Base-by-base conservation (phyloP, 2,329 filamentous ascomycete species). In the Monilinia fructigena region DNA sequence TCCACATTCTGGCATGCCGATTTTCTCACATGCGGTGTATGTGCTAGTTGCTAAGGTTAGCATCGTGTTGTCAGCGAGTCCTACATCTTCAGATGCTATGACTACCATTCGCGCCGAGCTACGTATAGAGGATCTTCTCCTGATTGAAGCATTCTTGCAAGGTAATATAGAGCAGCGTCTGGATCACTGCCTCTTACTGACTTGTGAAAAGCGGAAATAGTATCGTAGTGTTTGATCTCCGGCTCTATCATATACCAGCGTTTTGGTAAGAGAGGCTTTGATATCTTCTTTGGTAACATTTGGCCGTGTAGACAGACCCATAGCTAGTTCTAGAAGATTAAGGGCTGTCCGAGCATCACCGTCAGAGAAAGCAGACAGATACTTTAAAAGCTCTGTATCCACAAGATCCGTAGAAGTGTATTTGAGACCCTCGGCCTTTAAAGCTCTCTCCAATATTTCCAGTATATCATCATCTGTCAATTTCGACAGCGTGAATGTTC, bases 201-300 rank as follows among this genome's bases (percentile, higher is more conserved):
- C 75, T 99, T 99, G 83, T 98, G 95, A 73, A 98, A 95, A 40
- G 95, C 95, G 0, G 92, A 96, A 74, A 99, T 98, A 63, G 91
- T 95, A 76, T 99, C 94, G 80, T 98, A 99, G 79, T 98, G 95
- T 76, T 76, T 97, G 92, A 78, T 99, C 95, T 63, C 95, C 94
- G 0, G 91, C 91, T 65, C 95, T 88, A 78, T 99, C 95, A 78
- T 98, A 98, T 18, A 98, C 93, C 1, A 98, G 82, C 0, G 94
- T 98, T 76, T 93, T 93, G 2, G 94, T 98, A 12, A 99, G 82
- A 2, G 90, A 85, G 1, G 87, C 82, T 76, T 97, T 97, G 75
- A 99, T 86, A 67, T 87, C 85, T 7, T 89, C 87, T 69, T 89
- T 86, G 0, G 91, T 95, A 70, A 90, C 87, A 12, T 82, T 81